Base-by-base conservation (phyloP, 169 alveolate genomes). In the Babesia caballi region DNA sequence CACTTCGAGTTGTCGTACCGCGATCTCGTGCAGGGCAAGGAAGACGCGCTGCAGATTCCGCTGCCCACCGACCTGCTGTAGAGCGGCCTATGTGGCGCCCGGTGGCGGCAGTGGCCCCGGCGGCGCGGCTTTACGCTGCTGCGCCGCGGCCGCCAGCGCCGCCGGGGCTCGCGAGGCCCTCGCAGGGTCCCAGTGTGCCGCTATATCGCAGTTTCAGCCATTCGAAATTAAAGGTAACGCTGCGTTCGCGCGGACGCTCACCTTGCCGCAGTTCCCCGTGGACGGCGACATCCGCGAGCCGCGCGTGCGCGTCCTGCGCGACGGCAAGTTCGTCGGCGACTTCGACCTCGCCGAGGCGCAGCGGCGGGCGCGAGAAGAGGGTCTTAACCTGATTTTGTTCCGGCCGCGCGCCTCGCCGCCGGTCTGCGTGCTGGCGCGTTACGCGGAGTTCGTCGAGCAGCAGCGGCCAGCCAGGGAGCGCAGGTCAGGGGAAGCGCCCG, bases 271-370 rank as follows among this genome's bases (percentile, higher is more conserved):
- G 84, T 63, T 52, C 27, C 69, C 59, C 28, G 60, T 50, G 75
- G 81, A 76, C 63, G 81, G 23, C 46, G 72, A 65, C 21, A 76
- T 76, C 40, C 50, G 49, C 54, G 71, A 8, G 33, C 56, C 49
- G 7, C 36, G 68, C 36, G 85, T 76, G 7, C 57, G 85, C 19
- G 74, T 76, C 7, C 46, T 76, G 57, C 65, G 67, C 23, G 72
- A 66, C 28, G 66, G 76, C 41, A 76, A 76, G 56, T 50, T 76
- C 28, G 58, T 76, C 33, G 85, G 85, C 17, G 85, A 76, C 66
- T 76, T 63, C 51, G 51, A 38, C 42, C 33, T 52, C 44, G 54
- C 19, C n/a, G 81, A 76, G 65, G 85, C 85, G 32, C 21, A 15
- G 44, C 33, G 32, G 28, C 32, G 33, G 30, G 85, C 85, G 5